Conservation (phyloP, 1,284 basidiomycete species). For the Inonotus obliquus region DNA sequence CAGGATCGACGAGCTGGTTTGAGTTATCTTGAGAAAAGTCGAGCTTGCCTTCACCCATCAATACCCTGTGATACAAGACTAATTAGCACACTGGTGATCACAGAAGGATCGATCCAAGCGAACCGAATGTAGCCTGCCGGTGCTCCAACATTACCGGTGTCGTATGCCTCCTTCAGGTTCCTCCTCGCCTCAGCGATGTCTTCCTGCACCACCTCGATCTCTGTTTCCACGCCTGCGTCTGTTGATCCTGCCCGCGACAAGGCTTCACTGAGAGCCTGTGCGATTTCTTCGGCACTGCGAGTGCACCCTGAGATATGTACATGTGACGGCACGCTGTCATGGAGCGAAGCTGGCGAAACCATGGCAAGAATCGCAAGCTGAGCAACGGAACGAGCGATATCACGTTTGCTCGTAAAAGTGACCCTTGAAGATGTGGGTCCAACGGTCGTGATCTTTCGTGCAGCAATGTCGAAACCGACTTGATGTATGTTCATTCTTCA, state of each 20-base stretch:
- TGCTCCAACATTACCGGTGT: slow-evolving; percentile 10
- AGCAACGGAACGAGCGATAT: slow-evolving; percentile 27
- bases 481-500: not conserved
- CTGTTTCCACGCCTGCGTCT: not conserved
- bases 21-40: slow-evolving; percentile 26
- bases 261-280: slow-evolving; percentile 18
- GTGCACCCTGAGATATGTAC: slow-evolving; percentile 24
- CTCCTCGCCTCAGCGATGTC: slow-evolving; percentile 19
- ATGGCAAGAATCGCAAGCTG: slow-evolving; percentile 27
- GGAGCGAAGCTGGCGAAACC: slow-evolving; percentile 19
- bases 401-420: slow-evolving; percentile 24
- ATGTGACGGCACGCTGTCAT: slow-evolving; percentile 24
- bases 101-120: not conserved
- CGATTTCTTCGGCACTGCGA: slow-evolving; percentile 17
- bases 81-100: not conserved
- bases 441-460: slow-evolving; percentile 23
- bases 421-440: slow-evolving; percentile 22
- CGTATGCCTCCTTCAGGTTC: slow-evolving; percentile 16
- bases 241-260: slow-evolving; percentile 19
- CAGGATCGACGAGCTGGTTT: slow-evolving; percentile 29
- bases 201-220: not conserved
- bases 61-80: slow-evolving; percentile 21
- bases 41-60: slow-evolving; percentile 25
- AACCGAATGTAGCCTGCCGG: slow-evolving; percentile 18
- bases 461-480: slow-evolving; percentile 27